Conservation (phyloP, 2,329 filamentous ascomycete genomes). For the Madurella mycetomatis region DNA sequence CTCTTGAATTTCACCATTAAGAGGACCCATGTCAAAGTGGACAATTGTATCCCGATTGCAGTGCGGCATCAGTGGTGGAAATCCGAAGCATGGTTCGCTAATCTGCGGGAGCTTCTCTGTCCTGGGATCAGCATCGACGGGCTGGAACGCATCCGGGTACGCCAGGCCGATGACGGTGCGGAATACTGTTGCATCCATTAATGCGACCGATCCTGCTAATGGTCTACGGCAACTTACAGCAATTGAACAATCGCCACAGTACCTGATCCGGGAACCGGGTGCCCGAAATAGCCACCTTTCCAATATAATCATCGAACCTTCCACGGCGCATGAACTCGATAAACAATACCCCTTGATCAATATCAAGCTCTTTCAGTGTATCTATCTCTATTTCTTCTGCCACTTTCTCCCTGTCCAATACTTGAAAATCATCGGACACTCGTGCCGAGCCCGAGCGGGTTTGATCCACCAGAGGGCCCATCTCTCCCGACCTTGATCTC, state of each 20-base stretch:
- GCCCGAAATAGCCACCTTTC: neutral
- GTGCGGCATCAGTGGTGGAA: neutral
- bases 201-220: neutral
- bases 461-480: too few species aligned
- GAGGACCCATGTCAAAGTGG: constrained; percentile 16
- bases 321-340: constrained; percentile 18
- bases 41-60: constrained; percentile 1
- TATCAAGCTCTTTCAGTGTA: constrained; percentile 8
- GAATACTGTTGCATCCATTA: constrained; percentile 3
- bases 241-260: constrained; percentile 16
- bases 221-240: constrained; percentile 1
- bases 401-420: neutral
- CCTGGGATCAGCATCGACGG: neutral
- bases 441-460: too few species aligned
- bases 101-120: constrained; percentile 1
- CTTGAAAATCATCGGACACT: neutral
- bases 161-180: constrained; percentile 14
- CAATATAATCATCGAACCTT: constrained; percentile 7
- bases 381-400: constrained; percentile 6
- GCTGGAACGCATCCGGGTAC: constrained; percentile 7
- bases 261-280: constrained; percentile 1
- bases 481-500: too few species aligned
- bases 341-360: constrained; percentile 13
- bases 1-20: constrained; percentile 1
- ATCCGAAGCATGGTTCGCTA: neutral